Evolutionary conservation across 2,329 filamentous ascomycete species (phyloP).

Genomic region (Cladorrhinum sp.): DNA sequence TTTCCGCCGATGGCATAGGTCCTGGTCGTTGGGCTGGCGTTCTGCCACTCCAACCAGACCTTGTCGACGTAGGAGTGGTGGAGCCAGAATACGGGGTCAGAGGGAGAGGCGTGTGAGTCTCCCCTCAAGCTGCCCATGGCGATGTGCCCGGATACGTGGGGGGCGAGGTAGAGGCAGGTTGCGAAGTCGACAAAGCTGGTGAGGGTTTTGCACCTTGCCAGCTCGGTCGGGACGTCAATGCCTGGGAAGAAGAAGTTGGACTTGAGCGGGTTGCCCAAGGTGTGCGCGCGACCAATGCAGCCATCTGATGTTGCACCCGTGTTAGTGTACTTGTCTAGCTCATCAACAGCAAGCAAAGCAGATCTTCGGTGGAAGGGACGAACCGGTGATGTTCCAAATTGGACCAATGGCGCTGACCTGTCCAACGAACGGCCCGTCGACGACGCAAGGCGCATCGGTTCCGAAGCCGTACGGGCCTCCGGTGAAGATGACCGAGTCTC

Average conservation of each 20-base stretch:
- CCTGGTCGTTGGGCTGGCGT: constrained; percentile 19
- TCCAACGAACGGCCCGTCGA: not conserved
- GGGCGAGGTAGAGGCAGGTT: constrained; percentile 17
- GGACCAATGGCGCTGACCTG: not conserved
- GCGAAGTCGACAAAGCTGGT: not conserved
- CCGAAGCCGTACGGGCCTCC: constrained; percentile 25
- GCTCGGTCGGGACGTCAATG: constrained; percentile 23
- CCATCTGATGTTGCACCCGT: no score
- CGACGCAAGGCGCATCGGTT: constrained; percentile 20
- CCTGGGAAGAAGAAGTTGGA: constrained; percentile 21
- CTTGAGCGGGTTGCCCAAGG: constrained; percentile 9
- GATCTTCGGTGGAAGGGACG: no score
- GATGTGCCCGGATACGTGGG: constrained; percentile 39
- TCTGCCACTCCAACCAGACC: constrained; percentile 29
- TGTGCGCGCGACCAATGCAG: constrained; percentile 16
- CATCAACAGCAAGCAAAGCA: no score
- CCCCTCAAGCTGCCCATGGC: constrained; percentile 30
- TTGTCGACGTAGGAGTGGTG: constrained; percentile 27
- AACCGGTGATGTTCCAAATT: constrained; percentile 19
- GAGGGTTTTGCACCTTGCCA: not conserved
- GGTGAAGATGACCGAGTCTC: constrained; percentile 26
- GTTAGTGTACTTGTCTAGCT: no score
- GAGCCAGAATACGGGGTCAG: constrained; percentile 26
- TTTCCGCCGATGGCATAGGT: not conserved
- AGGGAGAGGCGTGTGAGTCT: constrained; percentile 24